These are phyloP conservation scores for Apiospora phragmitis DNA, from an alignment of 2,329 filamentous ascomycete species.

Conservation along the genomic window DNA sequence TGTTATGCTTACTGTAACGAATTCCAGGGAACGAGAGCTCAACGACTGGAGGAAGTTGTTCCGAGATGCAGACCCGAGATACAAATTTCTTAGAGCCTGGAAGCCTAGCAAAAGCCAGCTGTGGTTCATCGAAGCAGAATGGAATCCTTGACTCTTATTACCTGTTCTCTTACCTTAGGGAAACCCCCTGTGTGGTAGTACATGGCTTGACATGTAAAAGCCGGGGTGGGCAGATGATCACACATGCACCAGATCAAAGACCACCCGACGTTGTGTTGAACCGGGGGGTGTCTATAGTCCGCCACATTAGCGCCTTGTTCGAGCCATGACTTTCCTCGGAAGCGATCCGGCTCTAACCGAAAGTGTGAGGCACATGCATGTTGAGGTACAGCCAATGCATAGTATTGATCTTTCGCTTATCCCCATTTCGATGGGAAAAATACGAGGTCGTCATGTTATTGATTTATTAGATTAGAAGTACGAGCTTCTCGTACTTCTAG, in stretches of 20 bases:
- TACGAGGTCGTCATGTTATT: neutral
- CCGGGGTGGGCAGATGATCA: neutral
- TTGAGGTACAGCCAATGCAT: neutral
- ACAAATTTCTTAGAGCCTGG: neutral
- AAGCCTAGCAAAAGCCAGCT: neutral
- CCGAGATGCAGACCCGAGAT: neutral
- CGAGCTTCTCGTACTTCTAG: neutral
- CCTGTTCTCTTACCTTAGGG: neutral
- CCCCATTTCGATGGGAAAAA: neutral
- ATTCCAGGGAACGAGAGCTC: neutral
- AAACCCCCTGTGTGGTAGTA: neutral
- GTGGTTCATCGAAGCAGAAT: conserved; percentile 8
- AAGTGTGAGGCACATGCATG: neutral
- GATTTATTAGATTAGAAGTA: neutral
- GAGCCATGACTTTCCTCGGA: neutral
- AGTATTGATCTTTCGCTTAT: neutral
- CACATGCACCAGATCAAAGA: neutral
- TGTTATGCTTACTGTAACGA: neutral
- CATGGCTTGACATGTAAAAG: neutral
- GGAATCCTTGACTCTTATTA: neutral
- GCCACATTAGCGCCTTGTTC: neutral
- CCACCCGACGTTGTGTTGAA: neutral
- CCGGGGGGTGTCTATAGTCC: neutral
- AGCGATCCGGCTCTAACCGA: conserved; percentile 1
- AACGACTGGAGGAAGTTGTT: conserved; percentile 2